Evolutionary conservation across 768 basidiomycete species (phyloP).

Genomic region (Leucocoprinus birnbaumii): DNA sequence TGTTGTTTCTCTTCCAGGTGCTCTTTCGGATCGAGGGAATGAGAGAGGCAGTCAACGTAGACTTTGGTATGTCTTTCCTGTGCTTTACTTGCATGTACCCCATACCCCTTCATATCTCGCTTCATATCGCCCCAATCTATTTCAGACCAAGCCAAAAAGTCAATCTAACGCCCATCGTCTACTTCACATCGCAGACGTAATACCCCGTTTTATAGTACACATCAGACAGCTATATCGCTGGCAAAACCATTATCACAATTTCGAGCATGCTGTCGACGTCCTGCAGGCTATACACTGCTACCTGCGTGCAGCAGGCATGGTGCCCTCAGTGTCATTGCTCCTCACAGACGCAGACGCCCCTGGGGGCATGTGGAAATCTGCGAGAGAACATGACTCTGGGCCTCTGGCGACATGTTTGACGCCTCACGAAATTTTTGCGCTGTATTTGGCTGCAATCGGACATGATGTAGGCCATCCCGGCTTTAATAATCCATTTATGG

Average conservation of each 20-base stretch:
- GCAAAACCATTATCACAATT: slow-evolving; percentile 96
- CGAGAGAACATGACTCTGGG: slow-evolving; percentile 33
- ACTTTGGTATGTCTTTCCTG: slow-evolving; percentile 46
- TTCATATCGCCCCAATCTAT: not conserved
- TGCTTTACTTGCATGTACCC: slow-evolving; percentile 13
- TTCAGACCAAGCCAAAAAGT: not conserved
- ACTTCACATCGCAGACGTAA: slow-evolving; percentile 50
- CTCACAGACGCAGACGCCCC: slow-evolving; percentile 32
- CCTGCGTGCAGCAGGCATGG: slow-evolving; percentile 72
- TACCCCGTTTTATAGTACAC: slow-evolving; percentile 78
- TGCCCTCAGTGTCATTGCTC: slow-evolving; percentile 74
- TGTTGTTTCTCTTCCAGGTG: slow-evolving; percentile 84
- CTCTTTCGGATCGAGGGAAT: slow-evolving; percentile 79
- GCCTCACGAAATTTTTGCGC: slow-evolving; percentile 75
- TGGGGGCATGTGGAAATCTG: slow-evolving; percentile 39
- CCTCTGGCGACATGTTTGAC: slow-evolving; percentile 43
- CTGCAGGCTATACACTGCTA: slow-evolving; percentile 91
- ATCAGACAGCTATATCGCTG: slow-evolving; percentile 90
- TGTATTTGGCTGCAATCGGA: slow-evolving; percentile 91
- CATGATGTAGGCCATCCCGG: slow-evolving; percentile 99
- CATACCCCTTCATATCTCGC: slow-evolving; percentile 13
- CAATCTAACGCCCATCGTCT: slow-evolving; percentile 3
- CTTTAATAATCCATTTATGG: slow-evolving; percentile 92
- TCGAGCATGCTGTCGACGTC: slow-evolving; percentile 94
- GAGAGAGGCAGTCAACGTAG: slow-evolving; percentile 52